Evolutionary conservation across 2,329 filamentous ascomycete species (phyloP).

Genomic region (Taxawa tesnikishii): DNA sequence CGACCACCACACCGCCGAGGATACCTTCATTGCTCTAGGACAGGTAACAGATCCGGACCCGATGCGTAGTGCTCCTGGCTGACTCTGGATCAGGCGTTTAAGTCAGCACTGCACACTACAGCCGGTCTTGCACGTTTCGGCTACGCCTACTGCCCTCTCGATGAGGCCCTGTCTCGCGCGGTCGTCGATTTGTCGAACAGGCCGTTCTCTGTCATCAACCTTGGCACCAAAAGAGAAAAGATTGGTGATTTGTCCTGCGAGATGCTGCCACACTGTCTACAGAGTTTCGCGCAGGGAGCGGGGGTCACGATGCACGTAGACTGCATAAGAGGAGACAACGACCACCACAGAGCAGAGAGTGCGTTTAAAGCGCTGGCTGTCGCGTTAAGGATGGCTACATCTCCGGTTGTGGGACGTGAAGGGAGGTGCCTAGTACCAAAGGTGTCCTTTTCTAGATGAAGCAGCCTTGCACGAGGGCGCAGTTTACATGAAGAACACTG

Average conservation of each 20-base stretch:
- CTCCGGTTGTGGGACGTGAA: constrained; percentile 64
- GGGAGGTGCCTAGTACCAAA: constrained; percentile 96
- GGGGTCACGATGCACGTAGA: constrained; percentile 92
- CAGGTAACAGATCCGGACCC: too few species aligned
- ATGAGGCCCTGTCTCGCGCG: constrained; percentile 86
- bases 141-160: constrained; percentile 81
- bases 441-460: constrained; percentile 55
- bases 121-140: constrained; percentile 83
- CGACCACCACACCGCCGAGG: constrained; percentile 96
- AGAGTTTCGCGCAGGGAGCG: constrained; percentile 85
- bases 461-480: too few species aligned
- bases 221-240: constrained; percentile 81
- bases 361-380: constrained; percentile 94
- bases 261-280: constrained; percentile 93
- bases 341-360: constrained; percentile 91
- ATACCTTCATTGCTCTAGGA: constrained; percentile 84
- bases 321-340: constrained; percentile 79
- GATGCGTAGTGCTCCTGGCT: too few species aligned
- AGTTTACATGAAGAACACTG: too few species aligned
- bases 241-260: constrained; percentile 87
- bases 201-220: constrained; percentile 70
- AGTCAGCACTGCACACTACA: constrained; percentile 62
- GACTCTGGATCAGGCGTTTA: constrained; percentile 48
- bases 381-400: constrained; percentile 66
- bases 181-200: constrained; percentile 93